These are phyloP conservation scores for Pezicula rhizophila DNA, from an alignment of 2,329 filamentous ascomycete genomes.

Conservation along the genomic window DNA sequence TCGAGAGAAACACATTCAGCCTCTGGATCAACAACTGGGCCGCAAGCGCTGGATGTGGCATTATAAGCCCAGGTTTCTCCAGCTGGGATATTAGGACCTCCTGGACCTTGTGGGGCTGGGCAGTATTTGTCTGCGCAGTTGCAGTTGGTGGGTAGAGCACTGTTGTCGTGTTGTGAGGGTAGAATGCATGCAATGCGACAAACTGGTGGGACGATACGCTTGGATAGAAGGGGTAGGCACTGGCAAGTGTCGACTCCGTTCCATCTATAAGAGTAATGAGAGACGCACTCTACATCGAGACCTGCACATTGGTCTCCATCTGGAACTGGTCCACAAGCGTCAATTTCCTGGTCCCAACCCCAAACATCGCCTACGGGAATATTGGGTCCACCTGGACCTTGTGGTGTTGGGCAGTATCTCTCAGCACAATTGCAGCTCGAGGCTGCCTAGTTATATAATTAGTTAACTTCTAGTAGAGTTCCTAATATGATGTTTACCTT, in stretches of 20 bases:
- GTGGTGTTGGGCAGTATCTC: neutral
- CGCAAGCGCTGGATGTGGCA: neutral
- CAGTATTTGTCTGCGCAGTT: neutral
- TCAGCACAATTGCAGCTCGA: neutral
- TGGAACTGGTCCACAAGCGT: neutral
- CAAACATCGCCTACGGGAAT: neutral
- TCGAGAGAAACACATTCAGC: neutral
- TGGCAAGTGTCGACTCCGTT: slow-evolving; percentile 1
- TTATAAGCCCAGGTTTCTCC: slow-evolving; percentile 1
- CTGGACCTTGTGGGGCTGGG: neutral
- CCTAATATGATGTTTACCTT: neutral
- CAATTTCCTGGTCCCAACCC: neutral
- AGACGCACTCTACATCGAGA: neutral
- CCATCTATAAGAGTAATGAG: neutral
- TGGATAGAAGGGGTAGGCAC: neutral
- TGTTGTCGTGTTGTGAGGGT: neutral
- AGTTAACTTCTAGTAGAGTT: neutral
- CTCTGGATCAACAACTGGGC: neutral
- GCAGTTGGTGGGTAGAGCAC: neutral
- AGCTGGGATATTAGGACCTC: neutral
- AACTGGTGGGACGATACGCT: neutral
- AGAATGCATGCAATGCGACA: neutral
- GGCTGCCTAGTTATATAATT: neutral
- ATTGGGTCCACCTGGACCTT: neutral
- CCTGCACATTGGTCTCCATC: neutral